Conservation (phyloP, 352 stramenopile genomes). For the Vaucheria bursata region DNA sequence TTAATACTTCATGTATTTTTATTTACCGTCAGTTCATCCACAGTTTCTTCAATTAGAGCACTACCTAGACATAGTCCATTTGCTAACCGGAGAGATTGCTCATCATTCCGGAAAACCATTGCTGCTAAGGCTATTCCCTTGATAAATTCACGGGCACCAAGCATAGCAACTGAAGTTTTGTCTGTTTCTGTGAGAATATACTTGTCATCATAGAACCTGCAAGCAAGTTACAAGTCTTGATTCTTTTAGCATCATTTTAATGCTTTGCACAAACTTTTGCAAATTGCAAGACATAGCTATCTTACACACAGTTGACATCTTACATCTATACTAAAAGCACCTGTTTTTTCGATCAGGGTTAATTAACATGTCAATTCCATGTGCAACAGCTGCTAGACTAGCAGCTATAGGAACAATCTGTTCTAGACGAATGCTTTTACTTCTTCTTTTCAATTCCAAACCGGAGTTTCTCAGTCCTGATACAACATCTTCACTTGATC, state of each 20-base stretch:
- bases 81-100: background rate
- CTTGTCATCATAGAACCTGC: background rate
- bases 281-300: background rate
- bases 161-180: background rate
- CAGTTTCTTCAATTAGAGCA: background rate
- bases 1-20: background rate
- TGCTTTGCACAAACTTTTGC: background rate
- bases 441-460: too few species aligned
- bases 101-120: background rate
- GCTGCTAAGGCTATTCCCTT: background rate
- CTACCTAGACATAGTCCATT: background rate
- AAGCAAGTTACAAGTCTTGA: background rate
- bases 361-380: slow-evolving; percentile 4
- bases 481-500: too few species aligned
- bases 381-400: background rate
- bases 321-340: background rate
- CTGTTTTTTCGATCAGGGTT: background rate
- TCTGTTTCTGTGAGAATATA: background rate
- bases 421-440: background rate
- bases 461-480: too few species aligned
- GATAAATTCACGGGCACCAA: background rate
- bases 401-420: background rate
- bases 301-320: background rate
- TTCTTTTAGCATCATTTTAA: background rate
- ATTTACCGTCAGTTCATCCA: background rate